These are phyloP conservation scores for Hymenoscyphus linearis DNA, from an alignment of 2,329 filamentous ascomycete genomes.

Conservation along the genomic window DNA sequence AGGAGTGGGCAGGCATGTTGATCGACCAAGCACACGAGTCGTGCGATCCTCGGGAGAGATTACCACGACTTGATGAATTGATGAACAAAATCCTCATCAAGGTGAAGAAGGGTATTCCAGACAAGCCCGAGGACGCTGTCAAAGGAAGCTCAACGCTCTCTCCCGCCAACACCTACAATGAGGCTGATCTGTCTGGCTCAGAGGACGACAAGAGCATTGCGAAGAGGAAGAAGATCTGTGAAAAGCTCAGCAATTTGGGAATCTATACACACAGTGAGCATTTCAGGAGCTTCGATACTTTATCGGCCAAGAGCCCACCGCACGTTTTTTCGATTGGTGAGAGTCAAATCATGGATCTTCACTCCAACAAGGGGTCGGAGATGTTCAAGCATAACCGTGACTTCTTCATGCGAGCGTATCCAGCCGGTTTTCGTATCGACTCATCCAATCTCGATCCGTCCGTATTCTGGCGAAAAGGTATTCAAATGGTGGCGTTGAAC, in stretches of 20 bases:
- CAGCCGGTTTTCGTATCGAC: constrained; percentile 72
- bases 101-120: constrained; percentile 53
- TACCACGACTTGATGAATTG: constrained; percentile 68
- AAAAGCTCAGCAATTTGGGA: constrained; percentile 66
- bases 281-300: constrained; percentile 67
- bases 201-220: constrained; percentile 30
- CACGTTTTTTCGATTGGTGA: constrained; percentile 67
- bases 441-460: constrained; percentile 85
- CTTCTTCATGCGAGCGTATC: constrained; percentile 84
- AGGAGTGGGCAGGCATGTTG: constrained; percentile 74
- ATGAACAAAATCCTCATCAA: constrained; percentile 78
- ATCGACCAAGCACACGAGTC: constrained; percentile 51
- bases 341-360: constrained; percentile 57
- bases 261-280: constrained; percentile 84
- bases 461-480: constrained; percentile 80
- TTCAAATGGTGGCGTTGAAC: constrained; percentile 88
- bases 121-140: constrained; percentile 15
- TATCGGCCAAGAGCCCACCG: constrained; percentile 51
- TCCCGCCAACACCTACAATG: constrained; percentile 16
- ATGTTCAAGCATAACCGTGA: constrained; percentile 78
- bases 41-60: constrained; percentile 42
- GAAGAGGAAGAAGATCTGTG: constrained; percentile 53
- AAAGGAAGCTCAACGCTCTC: constrained; percentile 14
- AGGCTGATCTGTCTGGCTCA: constrained; percentile 29
- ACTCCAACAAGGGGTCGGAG: constrained; percentile 45